Base-by-base conservation (phyloP, 768 basidiomycete genomes). In the Russula vinacea region DNA sequence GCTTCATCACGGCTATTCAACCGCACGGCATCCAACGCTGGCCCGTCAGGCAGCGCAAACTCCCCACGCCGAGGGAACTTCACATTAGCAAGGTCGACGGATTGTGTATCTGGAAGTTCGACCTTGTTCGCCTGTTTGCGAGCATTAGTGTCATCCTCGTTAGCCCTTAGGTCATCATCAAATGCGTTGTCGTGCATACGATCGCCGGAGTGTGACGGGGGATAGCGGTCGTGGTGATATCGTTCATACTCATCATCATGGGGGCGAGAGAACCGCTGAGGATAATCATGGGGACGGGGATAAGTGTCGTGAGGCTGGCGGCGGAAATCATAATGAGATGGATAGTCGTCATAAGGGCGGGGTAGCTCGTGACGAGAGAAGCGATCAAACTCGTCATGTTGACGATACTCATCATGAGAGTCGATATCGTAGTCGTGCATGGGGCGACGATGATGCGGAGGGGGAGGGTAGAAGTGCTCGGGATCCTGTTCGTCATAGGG, bases 11-110 rank as follows among this genome's bases (percentile, higher is more conserved):
- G 56, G 10, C 10, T 24, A 26, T 5, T 5, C 16, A 58, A 5
- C 24, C 11, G 32, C 8, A 47, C 5, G 32, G 53, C 60, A 5
- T 53, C 16, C 4, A 58, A 9, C 13, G 33, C 19, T 10, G 49
- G 19, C 5, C 5, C 4, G 17, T 24, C 5, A 47, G 58, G 37
- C 35, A 55, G 3, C 7, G 24, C 8, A 6, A 33, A 2, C 3
- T 42, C 54, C 47, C 3, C 54, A 56, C 64, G 64, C 14, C 44
- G 16, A 5, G 47, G 64, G 53, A 65, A 14, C 32, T 55, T 22
- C 17, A 60, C 1, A 26, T 54, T 49, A 45, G 64, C 64, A 14
- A 65, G 54, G 33, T 60, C 49, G 19, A 65, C 2, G 8, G 58
- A 44, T 11, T 59, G 44, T 22, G 64, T 2, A 0, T 60, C 39